Conservation (phyloP, 2,329 filamentous ascomycete genomes). For the Colletotrichum neosansevieriae region DNA sequence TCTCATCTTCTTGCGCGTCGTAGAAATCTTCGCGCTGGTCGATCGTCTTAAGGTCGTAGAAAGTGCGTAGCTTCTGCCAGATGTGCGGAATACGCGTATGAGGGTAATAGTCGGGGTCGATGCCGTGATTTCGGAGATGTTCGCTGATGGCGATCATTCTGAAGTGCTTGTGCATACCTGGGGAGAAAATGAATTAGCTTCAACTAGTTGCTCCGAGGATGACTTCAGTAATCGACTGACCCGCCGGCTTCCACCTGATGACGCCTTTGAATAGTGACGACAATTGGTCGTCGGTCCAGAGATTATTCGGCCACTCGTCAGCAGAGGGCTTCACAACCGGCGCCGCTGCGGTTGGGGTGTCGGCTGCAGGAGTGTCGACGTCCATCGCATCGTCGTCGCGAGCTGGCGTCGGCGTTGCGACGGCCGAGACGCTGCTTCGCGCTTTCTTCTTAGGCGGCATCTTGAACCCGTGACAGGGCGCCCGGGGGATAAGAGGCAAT, state of each 20-base stretch:
- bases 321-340: constrained; percentile 54
- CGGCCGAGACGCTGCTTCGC: constrained; percentile 64
- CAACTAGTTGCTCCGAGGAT: not conserved
- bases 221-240: constrained; percentile 56
- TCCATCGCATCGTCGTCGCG: constrained; percentile 72
- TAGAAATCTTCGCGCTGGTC: constrained; percentile 82
- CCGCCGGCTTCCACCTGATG: constrained; percentile 96
- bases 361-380: constrained; percentile 67
- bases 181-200: constrained; percentile 41
- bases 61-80: constrained; percentile 85
- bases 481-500: not conserved
- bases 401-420: constrained; percentile 66
- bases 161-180: constrained; percentile 94
- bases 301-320: constrained; percentile 67
- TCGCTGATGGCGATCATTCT: constrained; percentile 89
- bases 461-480: constrained; percentile 27
- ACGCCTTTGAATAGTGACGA: constrained; percentile 93
- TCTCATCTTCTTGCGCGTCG: constrained; percentile 67
- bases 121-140: constrained; percentile 83
- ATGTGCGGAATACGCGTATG: constrained; percentile 93
- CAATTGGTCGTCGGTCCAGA: constrained; percentile 96
- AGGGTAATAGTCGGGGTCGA: constrained; percentile 74
- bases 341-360: constrained; percentile 58
- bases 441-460: constrained; percentile 81
- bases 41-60: constrained; percentile 88